These are phyloP conservation scores for Coemansia sp. DNA, from an alignment of 192 early-diverging fungal species.

Conservation along the genomic window DNA sequence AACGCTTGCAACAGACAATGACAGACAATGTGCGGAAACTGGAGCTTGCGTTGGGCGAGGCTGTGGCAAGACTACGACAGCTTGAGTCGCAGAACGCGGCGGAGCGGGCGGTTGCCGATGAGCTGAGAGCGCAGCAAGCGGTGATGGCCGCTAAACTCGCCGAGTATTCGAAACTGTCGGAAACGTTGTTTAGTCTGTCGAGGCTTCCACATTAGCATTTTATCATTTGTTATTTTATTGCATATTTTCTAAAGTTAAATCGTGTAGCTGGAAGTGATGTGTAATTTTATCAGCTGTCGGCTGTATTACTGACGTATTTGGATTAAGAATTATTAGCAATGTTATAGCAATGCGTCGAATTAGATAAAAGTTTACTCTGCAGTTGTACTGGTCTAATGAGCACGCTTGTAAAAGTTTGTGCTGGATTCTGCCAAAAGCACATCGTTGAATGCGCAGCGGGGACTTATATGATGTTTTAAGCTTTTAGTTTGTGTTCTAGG, in stretches of 20 bases:
- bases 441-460: no score
- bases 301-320: no score
- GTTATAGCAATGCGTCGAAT: no score
- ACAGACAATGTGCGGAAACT: conserved; percentile 13
- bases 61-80: conserved; percentile 27
- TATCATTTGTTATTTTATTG: not conserved
- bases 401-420: no score
- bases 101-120: conserved; percentile 16
- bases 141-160: conserved; percentile 22
- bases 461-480: no score
- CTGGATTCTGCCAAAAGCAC: no score
- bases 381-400: no score
- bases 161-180: conserved; percentile 32
- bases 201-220: conserved; percentile 10
- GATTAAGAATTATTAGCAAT: no score
- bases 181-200: conserved; percentile 20
- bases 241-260: not conserved
- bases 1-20: conserved; percentile 2
- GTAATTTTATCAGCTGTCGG: no score
- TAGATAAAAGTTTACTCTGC: no score
- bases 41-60: conserved; percentile 33
- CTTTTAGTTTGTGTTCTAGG: no score
- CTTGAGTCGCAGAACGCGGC: conserved; percentile 24
- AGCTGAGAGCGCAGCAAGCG: conserved; percentile 13
- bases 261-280: no score